A percentile compares a stretch with the other conserved stretches of the same genome.
phyloP scores from a whole-genome alignment of 2,329 filamentous ascomycete species.

The Tolypocladium pustulatum region DNA sequence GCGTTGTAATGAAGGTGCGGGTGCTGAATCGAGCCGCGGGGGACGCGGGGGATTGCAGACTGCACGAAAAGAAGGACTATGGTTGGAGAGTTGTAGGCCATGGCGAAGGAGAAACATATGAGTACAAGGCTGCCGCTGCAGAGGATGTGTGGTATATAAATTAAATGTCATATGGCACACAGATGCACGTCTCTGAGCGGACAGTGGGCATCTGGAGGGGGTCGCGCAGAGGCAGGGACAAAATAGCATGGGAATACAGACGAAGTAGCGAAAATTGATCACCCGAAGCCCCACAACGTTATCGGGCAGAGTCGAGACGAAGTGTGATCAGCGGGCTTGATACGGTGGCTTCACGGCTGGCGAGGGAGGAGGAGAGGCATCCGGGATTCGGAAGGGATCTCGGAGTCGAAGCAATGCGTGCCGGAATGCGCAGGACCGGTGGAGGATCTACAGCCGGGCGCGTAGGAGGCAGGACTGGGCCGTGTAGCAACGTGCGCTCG shows the following conservation, averaged over 20 bases:
- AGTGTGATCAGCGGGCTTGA: neutral
- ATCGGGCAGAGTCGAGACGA: neutral
- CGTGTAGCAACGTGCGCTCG: too few relatives aligned
- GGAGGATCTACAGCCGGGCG: neutral
- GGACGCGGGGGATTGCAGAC: constrained; percentile 1
- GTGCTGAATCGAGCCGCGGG: neutral
- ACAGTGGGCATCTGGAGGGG: neutral
- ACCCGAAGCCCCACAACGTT: neutral
- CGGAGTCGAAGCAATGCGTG: neutral
- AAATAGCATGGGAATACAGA: constrained; percentile 6
- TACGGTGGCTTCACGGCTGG: neutral
- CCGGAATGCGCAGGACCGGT: neutral
- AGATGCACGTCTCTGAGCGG: constrained; percentile 3
- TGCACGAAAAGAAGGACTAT: constrained; percentile 2
- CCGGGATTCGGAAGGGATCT: too few relatives aligned
- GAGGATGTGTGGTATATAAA: constrained; percentile 10
- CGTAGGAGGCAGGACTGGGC: neutral
- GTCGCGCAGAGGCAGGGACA: neutral
- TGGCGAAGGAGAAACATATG: neutral
- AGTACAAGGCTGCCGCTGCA: neutral
- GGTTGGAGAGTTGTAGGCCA: neutral
- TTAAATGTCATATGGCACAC: constrained; percentile 6
- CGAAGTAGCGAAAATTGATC: constrained; percentile 7
- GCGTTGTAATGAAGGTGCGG: constrained; percentile 36
- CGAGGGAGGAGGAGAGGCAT: too few relatives aligned